Evolutionary conservation across 495 filamentous ascomycete genomes (phyloP).

Genomic region (Chaetomidium leptoderma): DNA sequence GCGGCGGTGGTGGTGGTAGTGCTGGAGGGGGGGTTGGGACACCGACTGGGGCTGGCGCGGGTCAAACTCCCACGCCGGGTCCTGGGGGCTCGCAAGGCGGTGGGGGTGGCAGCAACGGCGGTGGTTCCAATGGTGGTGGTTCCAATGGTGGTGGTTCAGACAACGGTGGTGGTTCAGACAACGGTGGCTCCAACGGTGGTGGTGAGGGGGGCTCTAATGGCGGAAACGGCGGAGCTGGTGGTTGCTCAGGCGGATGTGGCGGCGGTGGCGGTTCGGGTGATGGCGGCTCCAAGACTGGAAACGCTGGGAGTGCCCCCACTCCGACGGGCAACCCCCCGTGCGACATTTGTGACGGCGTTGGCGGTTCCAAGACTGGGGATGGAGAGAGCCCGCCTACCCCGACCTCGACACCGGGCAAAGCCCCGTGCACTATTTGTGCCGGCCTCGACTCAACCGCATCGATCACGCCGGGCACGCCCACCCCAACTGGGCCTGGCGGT

Average conservation of each 20-base stretch:
- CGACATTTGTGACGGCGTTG: not conserved
- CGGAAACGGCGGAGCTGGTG: not conserved
- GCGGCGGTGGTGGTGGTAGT: not conserved
- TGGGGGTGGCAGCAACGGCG: not conserved
- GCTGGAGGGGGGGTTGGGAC: not conserved
- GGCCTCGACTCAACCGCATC: not conserved
- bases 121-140: not conserved
- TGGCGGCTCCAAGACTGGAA: not conserved
- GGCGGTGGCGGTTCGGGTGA: not conserved
- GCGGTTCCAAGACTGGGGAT: not conserved
- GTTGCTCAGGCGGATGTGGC: not conserved
- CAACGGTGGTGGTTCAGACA: not conserved
- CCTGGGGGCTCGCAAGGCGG: slow-evolving; percentile 1
- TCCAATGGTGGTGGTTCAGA: not conserved
- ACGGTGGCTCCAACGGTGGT: not conserved
- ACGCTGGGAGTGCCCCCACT: not conserved
- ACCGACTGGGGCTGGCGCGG: not conserved
- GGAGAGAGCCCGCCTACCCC: not conserved
- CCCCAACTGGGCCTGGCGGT: not conserved
- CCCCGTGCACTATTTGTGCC: not conserved
- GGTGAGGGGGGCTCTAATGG: not conserved
- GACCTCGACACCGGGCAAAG: not conserved
- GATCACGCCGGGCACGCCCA: slow-evolving; percentile 2
- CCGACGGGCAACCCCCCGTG: not conserved
- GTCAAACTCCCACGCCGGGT: not conserved